Base-by-base conservation (phyloP, 2,329 filamentous ascomycete species). In the Nigrospora oryzae region DNA sequence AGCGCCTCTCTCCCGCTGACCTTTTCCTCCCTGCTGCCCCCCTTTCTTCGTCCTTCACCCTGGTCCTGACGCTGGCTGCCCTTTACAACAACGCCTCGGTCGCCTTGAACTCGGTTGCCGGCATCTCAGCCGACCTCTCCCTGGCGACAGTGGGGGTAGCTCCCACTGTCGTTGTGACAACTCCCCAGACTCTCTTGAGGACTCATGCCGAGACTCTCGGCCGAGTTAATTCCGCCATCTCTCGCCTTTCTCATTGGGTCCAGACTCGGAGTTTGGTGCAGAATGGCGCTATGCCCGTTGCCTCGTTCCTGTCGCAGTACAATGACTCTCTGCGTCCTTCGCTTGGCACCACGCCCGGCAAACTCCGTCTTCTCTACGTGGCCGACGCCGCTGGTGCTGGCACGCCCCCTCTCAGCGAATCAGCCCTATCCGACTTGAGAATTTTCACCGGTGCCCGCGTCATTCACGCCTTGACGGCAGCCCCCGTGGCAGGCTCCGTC, bases 401-500 rank as follows among this genome's bases (percentile, higher is more conserved):
- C 3, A 73, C 75, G 1, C 80, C 83, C 2, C 74, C 77, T 1
- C 68, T 97, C 12, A 84, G 77, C 36, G 81, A 84, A 3, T 65
- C 75, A 17, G 78, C 83, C 42, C 72, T 97, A 36, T 88, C 86
- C 0, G 88, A 96, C 57, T 67, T 97, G 46, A 81, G 90, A 38
- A 76, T 94, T 43, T 87, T 89, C 63, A 87, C 86, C 2, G 79
- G 84, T 28, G 84, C 89, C 2, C 80, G 89, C 42, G 73, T 96
- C 46, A 74, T 94, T 42, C 95, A 97, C 63, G 90, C 89, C 3
- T 73, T 98, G 44, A 86, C 89, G 15, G 82, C 86, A 1, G 72
- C 88, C 19, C 79, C 80, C 49, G 86, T 97, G n/a, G 91, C 90
- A 2, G 93, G 93, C 34, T 84, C 90, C 1, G 79, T 95, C n/a